These are phyloP conservation scores for Sclerotinia sclerotiorum DNA, from an alignment of 2,329 filamentous ascomycete species.

Conservation along the genomic window DNA sequence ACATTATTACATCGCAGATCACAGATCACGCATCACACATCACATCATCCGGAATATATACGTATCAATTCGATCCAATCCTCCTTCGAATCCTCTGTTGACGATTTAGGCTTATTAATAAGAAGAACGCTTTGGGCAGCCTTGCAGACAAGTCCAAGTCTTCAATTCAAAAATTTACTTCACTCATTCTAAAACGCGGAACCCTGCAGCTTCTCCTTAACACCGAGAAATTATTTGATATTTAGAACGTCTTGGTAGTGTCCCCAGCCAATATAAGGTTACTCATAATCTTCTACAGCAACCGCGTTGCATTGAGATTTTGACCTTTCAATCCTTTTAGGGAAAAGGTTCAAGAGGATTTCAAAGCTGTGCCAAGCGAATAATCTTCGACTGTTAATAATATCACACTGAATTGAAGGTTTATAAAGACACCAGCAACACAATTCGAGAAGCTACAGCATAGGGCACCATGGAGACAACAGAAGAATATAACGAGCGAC, in stretches of 20 bases:
- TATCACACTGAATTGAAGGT: neutral
- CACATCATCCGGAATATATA: no score
- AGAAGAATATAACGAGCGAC: slow-evolving; percentile 34
- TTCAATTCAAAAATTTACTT: slow-evolving; percentile 5
- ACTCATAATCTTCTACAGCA: slow-evolving; percentile 33
- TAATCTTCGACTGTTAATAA: neutral
- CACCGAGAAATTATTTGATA: slow-evolving; percentile 25
- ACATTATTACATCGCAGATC: neutral
- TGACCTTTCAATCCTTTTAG: neutral
- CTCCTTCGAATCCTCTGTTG: neutral
- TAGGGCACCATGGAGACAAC: slow-evolving; percentile 45
- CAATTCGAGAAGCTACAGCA: neutral
- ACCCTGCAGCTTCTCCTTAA: slow-evolving; percentile 22
- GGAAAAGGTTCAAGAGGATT: neutral
- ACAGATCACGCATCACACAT: neutral
- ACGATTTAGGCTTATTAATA: neutral
- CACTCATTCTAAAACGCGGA: slow-evolving; percentile 17
- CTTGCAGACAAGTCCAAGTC: neutral
- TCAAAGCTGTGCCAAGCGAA: slow-evolving; percentile 1
- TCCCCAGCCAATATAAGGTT: slow-evolving; percentile 5
- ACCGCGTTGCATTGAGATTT: slow-evolving; percentile 25
- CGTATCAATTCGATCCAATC: neutral
- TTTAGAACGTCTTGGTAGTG: slow-evolving; percentile 16
- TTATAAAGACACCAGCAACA: neutral
- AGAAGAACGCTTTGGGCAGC: slow-evolving; percentile 18